These are phyloP conservation scores for Neoascochyta sp. DNA, from an alignment of 2,329 filamentous ascomycete species.

Conservation along the genomic window DNA sequence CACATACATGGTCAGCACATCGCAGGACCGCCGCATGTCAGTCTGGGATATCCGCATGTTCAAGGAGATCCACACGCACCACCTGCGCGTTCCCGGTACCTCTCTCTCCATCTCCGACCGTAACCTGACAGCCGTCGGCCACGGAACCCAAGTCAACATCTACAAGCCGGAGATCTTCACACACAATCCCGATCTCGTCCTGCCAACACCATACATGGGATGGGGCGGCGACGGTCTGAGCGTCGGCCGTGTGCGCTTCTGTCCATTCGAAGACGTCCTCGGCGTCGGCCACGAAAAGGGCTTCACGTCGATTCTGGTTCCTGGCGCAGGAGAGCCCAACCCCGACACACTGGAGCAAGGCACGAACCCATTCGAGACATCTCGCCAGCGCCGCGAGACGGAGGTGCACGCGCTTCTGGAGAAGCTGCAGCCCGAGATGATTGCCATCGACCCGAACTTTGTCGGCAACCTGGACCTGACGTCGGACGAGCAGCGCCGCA, in stretches of 20 bases:
- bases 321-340: conserved; percentile 94
- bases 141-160: conserved; percentile 82
- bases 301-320: conserved; percentile 85
- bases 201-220: conserved; percentile 84
- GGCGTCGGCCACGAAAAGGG: conserved; percentile 80
- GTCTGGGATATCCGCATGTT: conserved; percentile 96
- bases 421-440: conserved; percentile 96
- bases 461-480: conserved; percentile 83
- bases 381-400: conserved; percentile 84
- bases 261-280: conserved; percentile 89
- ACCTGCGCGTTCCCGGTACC: conserved; percentile 74
- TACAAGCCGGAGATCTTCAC: conserved; percentile 83
- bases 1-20: conserved; percentile 90
- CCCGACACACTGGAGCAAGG: conserved; percentile 81
- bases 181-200: conserved; percentile 68
- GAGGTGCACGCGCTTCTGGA: conserved; percentile 89
- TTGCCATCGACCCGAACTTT: conserved; percentile 86
- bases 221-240: conserved; percentile 84
- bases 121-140: conserved; percentile 82
- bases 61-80: conserved; percentile 87
- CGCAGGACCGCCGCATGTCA: conserved; percentile 87
- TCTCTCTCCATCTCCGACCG: conserved; percentile 86
- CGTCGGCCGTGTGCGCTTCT: conserved; percentile 83
- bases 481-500: conserved; percentile 70
- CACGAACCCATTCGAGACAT: conserved; percentile 86